These are phyloP conservation scores for Scheffersomyces insectosa DNA, from an alignment of 1,139 yeast genomes.

Conservation along the genomic window DNA sequence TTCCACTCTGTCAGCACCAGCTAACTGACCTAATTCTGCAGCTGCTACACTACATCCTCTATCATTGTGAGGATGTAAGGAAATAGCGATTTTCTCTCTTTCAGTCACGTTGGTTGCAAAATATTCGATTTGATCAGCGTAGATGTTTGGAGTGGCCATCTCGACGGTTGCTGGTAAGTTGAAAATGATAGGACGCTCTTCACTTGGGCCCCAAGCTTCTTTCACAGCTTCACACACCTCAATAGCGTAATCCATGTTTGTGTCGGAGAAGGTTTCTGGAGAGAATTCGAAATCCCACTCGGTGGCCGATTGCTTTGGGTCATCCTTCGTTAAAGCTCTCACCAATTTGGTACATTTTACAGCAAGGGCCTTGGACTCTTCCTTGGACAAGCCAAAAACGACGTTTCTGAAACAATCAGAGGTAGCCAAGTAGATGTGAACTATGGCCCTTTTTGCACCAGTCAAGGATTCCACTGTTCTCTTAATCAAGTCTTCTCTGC, in stretches of 20 bases:
- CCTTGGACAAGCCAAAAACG: slow-evolving; percentile 81
- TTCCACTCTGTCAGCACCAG: slow-evolving; percentile 97
- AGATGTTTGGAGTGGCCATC: slow-evolving; percentile 89
- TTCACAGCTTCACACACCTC: slow-evolving; percentile 95
- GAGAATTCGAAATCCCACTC: slow-evolving; percentile 91
- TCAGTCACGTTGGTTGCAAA: slow-evolving; percentile 76
- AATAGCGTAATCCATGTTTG: slow-evolving; percentile 79
- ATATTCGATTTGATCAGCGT: slow-evolving; percentile 95
- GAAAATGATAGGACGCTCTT: slow-evolving; percentile 83
- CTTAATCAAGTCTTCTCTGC: slow-evolving; percentile 84
- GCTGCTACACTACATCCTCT: slow-evolving; percentile 99
- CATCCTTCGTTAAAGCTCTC: slow-evolving; percentile 84
- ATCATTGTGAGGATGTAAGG: slow-evolving; percentile 95
- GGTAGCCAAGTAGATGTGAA: slow-evolving; percentile 90
- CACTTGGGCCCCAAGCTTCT: slow-evolving; percentile 87
- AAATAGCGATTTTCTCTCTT: slow-evolving; percentile 83
- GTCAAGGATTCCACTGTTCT: slow-evolving; percentile 86
- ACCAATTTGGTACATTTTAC: slow-evolving; percentile 81
- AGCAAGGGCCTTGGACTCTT: slow-evolving; percentile 79
- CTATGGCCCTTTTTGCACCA: slow-evolving; percentile 88
- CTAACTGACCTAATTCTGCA: slow-evolving; percentile 88
- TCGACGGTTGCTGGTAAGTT: slow-evolving; percentile 99
- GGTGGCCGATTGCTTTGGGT: slow-evolving; percentile 69
- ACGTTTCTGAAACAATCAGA: slow-evolving; percentile 89
- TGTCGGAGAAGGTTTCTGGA: slow-evolving; percentile 93